Percentiles rank a stretch among this genome's conserved stretches.
phyloP scores from a whole-genome alignment of 2,329 filamentous ascomycete species.

The Calcarisporium arbuscula region DNA sequence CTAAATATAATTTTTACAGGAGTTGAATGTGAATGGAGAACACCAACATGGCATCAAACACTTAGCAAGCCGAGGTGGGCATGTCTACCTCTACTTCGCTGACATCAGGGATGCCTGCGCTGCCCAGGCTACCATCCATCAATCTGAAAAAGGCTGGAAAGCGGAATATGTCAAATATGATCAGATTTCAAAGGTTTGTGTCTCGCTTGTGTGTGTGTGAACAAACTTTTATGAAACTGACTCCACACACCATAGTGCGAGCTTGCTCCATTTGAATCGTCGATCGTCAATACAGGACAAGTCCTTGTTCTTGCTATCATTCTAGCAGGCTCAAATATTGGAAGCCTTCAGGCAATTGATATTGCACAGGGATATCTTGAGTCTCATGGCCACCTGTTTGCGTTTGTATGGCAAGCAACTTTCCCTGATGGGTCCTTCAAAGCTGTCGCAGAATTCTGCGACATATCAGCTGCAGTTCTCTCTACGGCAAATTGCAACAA shows the following conservation, averaged over 20 bases:
- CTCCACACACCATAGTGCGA: no score
- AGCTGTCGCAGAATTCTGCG: constrained; percentile 47
- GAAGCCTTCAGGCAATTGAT: constrained; percentile 29
- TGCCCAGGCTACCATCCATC: constrained; percentile 38
- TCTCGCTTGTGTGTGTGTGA: no score
- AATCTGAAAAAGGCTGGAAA: constrained; percentile 39
- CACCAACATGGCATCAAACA: constrained; percentile 31
- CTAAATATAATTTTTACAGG: constrained; percentile 24
- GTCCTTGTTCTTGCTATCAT: constrained; percentile 20
- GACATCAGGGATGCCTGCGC: constrained; percentile 55
- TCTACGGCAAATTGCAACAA: constrained; percentile 31
- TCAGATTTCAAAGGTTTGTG: constrained; percentile 9
- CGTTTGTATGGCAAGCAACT: constrained; percentile 37
- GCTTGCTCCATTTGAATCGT: no score
- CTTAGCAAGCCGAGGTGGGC: constrained; percentile 29
- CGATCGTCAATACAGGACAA: constrained; percentile 24
- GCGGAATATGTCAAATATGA: constrained; percentile 16
- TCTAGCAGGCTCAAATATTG: constrained; percentile 10
- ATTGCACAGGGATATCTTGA: constrained; percentile 30
- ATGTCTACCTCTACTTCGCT: constrained; percentile 48
- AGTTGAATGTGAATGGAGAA: constrained; percentile 26
- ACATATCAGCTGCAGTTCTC: constrained; percentile 35
- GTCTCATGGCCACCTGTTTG: constrained; percentile 45
- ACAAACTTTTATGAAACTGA: no score
- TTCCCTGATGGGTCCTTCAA: constrained; percentile 37